Evolutionary conservation across 2,329 filamentous ascomycete genomes (phyloP).

Genomic region (Aspergillus jensenii): DNA sequence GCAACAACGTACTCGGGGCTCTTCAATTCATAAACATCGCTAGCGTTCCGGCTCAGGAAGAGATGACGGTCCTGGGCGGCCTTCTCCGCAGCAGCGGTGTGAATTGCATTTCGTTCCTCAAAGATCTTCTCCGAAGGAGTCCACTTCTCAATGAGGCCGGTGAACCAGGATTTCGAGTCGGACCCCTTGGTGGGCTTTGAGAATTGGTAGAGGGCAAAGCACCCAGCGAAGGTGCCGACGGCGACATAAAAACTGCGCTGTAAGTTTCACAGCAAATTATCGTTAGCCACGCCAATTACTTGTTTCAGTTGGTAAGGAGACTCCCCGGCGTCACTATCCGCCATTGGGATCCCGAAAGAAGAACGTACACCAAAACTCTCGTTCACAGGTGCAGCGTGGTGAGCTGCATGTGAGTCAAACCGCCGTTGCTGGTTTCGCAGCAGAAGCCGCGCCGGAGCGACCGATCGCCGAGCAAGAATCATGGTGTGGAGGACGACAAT

Average conservation of each 20-base stretch:
- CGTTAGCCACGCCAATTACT: conserved; percentile 17
- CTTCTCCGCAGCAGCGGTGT: conserved; percentile 61
- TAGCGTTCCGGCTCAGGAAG: conserved; percentile 48
- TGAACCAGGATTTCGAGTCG: conserved; percentile 41
- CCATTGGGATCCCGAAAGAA: conserved; percentile 5
- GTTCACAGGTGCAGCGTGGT: conserved; percentile 45
- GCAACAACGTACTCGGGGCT: conserved; percentile 62
- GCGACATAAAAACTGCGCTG: conserved; percentile 51
- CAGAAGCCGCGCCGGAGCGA: conserved; percentile 36
- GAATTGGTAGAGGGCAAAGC: conserved; percentile 44
- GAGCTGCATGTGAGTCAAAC: conserved; percentile 44
- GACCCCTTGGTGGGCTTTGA: conserved; percentile 39
- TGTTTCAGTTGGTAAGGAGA: conserved; percentile 6
- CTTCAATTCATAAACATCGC: conserved; percentile 54
- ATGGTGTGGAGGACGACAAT: conserved; percentile 37
- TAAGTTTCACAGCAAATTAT: conserved; percentile 15
- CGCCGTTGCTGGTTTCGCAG: conserved; percentile 45
- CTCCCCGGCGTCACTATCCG: conserved; percentile 1
- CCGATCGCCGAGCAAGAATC: conserved; percentile 44
- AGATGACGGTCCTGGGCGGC: conserved; percentile 63
- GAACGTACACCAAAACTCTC: conserved; percentile 48
- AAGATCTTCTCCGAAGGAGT: conserved; percentile 53
- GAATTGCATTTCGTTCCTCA: conserved; percentile 59
- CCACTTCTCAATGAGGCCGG: conserved; percentile 56
- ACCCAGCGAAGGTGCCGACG: conserved; percentile 43